Conservation (phyloP, 345 rosid genomes). For the Brassica juncea region DNA sequence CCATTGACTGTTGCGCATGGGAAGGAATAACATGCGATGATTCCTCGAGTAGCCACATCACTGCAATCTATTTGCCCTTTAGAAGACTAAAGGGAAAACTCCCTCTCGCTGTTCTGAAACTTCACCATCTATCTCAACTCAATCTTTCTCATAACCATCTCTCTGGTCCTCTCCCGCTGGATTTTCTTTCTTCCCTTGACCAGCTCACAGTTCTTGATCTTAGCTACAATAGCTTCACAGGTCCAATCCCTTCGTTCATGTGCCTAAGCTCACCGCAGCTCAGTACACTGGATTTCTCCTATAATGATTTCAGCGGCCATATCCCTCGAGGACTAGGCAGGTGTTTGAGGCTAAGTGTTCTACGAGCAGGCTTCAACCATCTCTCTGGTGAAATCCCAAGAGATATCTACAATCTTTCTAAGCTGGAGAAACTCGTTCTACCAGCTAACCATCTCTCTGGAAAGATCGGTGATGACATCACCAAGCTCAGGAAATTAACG, state of each 20-base stretch:
- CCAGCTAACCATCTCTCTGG: constrained; percentile 66
- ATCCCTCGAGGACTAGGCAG: constrained; percentile 57
- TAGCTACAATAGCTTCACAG: constrained; percentile 68
- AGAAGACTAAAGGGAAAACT: constrained; percentile 57
- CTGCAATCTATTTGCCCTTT: constrained; percentile 50
- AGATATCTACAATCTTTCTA: constrained; percentile 53
- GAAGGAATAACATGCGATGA: constrained; percentile 65
- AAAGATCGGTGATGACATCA: constrained; percentile 46
- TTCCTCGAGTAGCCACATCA: constrained; percentile 46
- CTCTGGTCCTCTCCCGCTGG: constrained; percentile 55
- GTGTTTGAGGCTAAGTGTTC: constrained; percentile 53
- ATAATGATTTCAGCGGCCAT: constrained; percentile 52
- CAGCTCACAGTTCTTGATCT: constrained; percentile 64
- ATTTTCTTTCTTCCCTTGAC: constrained; percentile 48
- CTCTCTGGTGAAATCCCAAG: constrained; percentile 68
- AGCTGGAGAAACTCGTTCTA: constrained; percentile 55
- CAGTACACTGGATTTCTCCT: constrained; percentile 61
- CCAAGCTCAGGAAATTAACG: constrained; percentile 51
- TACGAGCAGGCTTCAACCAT: constrained; percentile 73
- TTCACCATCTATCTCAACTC: constrained; percentile 52
- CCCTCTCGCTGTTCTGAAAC: constrained; percentile 46
- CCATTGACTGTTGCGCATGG: constrained; percentile 68
- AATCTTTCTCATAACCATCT: constrained; percentile 70
- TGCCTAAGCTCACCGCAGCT: constrained; percentile 51
- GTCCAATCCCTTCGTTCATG: constrained; percentile 59